Evolutionary conservation across 352 stramenopile species (phyloP).

Genomic region (Ophiocytium majus): DNA sequence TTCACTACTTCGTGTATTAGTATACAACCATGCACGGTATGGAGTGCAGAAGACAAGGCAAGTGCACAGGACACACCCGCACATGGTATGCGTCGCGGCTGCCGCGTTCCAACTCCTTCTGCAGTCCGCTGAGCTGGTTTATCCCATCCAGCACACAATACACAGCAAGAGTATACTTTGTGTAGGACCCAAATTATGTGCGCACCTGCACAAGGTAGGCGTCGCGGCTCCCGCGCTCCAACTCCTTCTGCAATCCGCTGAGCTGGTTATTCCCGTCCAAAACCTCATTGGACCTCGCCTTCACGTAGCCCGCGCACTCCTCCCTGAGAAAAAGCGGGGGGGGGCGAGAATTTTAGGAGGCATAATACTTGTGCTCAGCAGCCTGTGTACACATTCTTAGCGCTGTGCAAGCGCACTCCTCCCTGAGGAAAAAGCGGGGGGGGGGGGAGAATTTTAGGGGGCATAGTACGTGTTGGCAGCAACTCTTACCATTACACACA

Average conservation of each 20-base stretch:
- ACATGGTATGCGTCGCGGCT: neutral
- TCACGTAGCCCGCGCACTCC: constrained; percentile 71
- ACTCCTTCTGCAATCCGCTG: constrained; percentile 64
- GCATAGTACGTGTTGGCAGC: no score
- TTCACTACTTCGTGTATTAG: no score
- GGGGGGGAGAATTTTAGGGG: no score
- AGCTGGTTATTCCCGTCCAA: constrained; percentile 85
- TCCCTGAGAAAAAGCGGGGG: no score
- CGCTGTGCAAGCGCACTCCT: neutral
- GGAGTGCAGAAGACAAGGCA: no score
- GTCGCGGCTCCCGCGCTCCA: constrained; percentile 56
- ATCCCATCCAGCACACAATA: neutral
- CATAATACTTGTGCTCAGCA: no score
- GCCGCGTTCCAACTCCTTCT: neutral
- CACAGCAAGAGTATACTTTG: no score
- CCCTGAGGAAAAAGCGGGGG: constrained; percentile 26
- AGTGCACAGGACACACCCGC: neutral
- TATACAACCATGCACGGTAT: no score
- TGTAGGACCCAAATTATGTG: no score
- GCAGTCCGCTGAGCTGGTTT: neutral
- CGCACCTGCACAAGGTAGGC: constrained; percentile 66
- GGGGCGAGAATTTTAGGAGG: no score
- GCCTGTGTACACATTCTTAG: no score
- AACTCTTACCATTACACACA: no score
- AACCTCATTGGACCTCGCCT: constrained; percentile 76